These are phyloP conservation scores for Aspergillus awamori DNA, from an alignment of 2,329 filamentous ascomycete species.

Conservation along the genomic window DNA sequence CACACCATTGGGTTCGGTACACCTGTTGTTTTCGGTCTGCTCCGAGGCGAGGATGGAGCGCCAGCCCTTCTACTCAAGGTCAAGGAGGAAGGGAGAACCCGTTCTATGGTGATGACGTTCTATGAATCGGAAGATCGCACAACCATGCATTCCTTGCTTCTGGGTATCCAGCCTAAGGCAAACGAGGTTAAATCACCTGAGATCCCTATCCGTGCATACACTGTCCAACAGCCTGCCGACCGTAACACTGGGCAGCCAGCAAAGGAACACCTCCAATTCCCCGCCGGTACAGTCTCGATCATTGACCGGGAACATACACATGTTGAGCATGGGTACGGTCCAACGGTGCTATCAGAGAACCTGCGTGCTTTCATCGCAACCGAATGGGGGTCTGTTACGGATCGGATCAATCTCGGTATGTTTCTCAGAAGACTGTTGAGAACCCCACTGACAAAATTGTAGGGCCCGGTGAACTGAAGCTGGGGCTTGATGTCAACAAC, in stretches of 20 bases:
- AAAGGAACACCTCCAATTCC: slow-evolving; percentile 41
- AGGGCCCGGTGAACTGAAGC: slow-evolving; percentile 70
- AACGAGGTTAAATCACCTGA: slow-evolving; percentile 74
- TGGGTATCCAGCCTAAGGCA: slow-evolving; percentile 68
- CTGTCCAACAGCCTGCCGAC: slow-evolving; percentile 57
- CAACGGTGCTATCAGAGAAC: slow-evolving; percentile 74
- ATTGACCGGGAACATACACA: slow-evolving; percentile 69
- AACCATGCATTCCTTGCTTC: slow-evolving; percentile 71
- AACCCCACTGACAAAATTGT: slow-evolving; percentile 18
- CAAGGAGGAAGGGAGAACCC: slow-evolving; percentile 65
- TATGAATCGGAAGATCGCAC: slow-evolving; percentile 70
- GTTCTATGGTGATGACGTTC: slow-evolving; percentile 78
- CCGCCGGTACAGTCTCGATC: slow-evolving; percentile 51
- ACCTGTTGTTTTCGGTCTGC: slow-evolving; percentile 76
- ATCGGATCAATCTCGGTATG: slow-evolving; percentile 75
- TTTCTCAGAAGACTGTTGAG: not conserved
- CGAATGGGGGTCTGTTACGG: slow-evolving; percentile 75
- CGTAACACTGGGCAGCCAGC: slow-evolving; percentile 29
- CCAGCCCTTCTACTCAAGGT: slow-evolving; percentile 73
- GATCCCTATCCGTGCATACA: slow-evolving; percentile 66
- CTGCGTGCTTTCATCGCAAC: slow-evolving; percentile 76
- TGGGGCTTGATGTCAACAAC: slow-evolving; percentile 66
- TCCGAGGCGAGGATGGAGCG: slow-evolving; percentile 70
- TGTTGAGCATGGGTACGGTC: slow-evolving; percentile 59
- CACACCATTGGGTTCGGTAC: slow-evolving; percentile 67